Conservation (phyloP, 805 yeast genomes). For the Pichia exigua region DNA sequence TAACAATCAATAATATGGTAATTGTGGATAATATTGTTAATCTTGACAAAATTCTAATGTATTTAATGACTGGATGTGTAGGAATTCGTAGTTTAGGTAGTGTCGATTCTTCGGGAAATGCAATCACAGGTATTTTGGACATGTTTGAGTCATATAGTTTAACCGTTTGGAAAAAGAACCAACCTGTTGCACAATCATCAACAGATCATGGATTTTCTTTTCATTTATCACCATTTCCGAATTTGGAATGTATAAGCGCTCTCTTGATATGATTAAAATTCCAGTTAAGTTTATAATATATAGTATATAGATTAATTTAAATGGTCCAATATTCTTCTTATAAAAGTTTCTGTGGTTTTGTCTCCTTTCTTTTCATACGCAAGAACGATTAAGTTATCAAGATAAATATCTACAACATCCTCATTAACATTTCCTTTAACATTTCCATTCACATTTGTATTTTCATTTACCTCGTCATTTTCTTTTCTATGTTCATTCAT, state of each 20-base stretch:
- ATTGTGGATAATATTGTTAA: constrained; percentile 30
- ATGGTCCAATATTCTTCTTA: constrained; percentile 5
- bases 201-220: background rate
- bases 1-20: constrained; percentile 25
- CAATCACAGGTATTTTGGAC: constrained; percentile 18
- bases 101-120: constrained; percentile 29
- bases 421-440: background rate
- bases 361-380: constrained; percentile 5
- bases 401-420: constrained; percentile 12
- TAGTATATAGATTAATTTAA: background rate
- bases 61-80: constrained; percentile 22
- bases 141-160: background rate
- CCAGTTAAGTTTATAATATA: background rate
- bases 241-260: background rate
- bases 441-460: background rate
- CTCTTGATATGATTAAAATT: too few relatives aligned
- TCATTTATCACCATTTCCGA: background rate
- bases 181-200: too few relatives aligned
- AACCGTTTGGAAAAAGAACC: background rate
- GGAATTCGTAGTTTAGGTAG: background rate
- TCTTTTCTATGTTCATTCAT: background rate
- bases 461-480: background rate
- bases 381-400: constrained; percentile 17
- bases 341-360: constrained; percentile 1
- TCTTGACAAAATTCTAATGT: constrained; percentile 26